Evolutionary conservation across 345 rosid genomes (phyloP).

Genomic region (Cardamine chenopodiifolia): DNA sequence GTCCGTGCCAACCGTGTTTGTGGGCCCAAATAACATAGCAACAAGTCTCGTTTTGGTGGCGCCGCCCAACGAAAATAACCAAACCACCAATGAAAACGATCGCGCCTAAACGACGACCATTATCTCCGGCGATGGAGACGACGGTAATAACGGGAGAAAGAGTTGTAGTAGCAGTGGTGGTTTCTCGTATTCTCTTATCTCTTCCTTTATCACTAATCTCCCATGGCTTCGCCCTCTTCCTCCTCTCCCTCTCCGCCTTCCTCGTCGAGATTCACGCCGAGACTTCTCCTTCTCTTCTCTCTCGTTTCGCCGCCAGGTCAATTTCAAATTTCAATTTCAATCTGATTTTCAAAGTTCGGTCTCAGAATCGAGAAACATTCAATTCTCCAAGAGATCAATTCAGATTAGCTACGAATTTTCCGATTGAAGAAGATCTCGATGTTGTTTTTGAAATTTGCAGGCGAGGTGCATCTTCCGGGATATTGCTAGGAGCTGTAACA

Average conservation of each 20-base stretch:
- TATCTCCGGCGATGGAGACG: slow-evolving; percentile 5
- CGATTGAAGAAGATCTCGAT: not conserved
- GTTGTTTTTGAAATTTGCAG: slow-evolving; percentile 38
- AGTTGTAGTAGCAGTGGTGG: slow-evolving; percentile 66
- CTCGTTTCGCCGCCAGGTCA: slow-evolving; percentile 65
- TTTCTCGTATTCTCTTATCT: slow-evolving; percentile 55
- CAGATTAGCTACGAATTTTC: not conserved
- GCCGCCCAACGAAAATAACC: slow-evolving; percentile 8
- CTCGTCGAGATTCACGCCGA: slow-evolving; percentile 72
- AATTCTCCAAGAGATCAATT: not conserved
- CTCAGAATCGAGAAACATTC: not conserved
- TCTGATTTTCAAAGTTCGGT: not conserved
- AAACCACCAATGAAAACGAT: not conserved
- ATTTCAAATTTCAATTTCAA: not conserved
- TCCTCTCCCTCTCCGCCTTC: slow-evolving; percentile 60
- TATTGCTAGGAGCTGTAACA: slow-evolving; percentile 78
- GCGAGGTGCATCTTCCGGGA: slow-evolving; percentile 87
- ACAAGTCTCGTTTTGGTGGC: not conserved
- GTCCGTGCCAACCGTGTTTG: slow-evolving; percentile 34
- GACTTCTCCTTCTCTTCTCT: slow-evolving; percentile 42
- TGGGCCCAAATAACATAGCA: slow-evolving; percentile 8
- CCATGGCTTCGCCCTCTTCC: slow-evolving; percentile 68
- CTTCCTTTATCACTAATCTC: slow-evolving; percentile 63
- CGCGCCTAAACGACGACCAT: not conserved
- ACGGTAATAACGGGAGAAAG: slow-evolving; percentile 73